Conservation (phyloP, 2,329 filamentous ascomycete species). For the Thermothelomyces thermophilus region DNA sequence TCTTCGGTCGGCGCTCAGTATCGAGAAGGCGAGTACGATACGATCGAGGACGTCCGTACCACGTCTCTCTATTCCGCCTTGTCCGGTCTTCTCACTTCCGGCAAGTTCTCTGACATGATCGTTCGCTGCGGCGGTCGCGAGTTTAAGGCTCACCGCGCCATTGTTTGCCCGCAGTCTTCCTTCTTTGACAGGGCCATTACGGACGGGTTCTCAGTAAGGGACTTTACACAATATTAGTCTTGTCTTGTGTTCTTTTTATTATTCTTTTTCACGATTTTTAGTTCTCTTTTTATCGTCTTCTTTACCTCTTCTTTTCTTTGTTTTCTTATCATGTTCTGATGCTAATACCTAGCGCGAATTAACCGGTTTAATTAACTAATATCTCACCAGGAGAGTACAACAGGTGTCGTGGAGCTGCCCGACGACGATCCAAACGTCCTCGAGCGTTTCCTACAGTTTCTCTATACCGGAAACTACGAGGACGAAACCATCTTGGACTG, state of each 20-base stretch:
- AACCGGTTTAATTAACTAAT: too few species aligned
- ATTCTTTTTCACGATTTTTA: too few species aligned
- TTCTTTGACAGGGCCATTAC: conserved; percentile 29
- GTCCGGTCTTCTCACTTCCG: neutral
- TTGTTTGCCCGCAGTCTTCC: conserved; percentile 32
- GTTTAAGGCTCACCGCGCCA: conserved; percentile 31
- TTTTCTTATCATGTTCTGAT: too few species aligned
- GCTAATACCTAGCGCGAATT: too few species aligned
- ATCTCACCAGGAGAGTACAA: conserved; percentile 23
- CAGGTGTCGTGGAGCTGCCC: conserved; percentile 23
- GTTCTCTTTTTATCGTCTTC: neutral
- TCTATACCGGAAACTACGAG: conserved; percentile 24
- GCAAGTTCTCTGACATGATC: conserved; percentile 30
- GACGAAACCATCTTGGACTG: neutral
- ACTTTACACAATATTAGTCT: too few species aligned
- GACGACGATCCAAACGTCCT: conserved; percentile 28
- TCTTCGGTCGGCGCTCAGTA: too few species aligned
- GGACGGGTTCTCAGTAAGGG: conserved; percentile 26
- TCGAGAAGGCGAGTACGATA: too few species aligned
- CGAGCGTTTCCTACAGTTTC: conserved; percentile 27
- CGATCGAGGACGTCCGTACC: neutral
- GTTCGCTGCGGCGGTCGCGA: conserved; percentile 27
- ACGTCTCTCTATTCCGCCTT: neutral
- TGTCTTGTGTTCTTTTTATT: too few species aligned
- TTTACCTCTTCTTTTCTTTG: neutral